These are phyloP conservation scores for Spizellomyces punctatus DNA, from an alignment of 192 early-diverging fungal genomes.

Conservation along the genomic window DNA sequence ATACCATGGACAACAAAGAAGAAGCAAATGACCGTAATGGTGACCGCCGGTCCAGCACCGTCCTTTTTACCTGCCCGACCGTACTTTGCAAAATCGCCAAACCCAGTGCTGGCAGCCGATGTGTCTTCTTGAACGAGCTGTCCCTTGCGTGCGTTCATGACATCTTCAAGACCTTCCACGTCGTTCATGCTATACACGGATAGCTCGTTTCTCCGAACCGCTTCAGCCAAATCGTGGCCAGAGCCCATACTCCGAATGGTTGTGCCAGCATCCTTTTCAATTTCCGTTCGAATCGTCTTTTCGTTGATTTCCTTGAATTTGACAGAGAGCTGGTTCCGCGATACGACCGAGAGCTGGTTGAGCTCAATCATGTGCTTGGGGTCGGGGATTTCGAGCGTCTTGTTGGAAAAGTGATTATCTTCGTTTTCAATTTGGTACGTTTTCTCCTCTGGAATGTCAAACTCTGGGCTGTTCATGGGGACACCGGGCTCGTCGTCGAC, in stretches of 20 bases:
- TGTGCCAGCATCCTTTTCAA: slow-evolving; percentile 55
- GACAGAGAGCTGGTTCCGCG: slow-evolving; percentile 46
- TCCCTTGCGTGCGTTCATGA: slow-evolving; percentile 45
- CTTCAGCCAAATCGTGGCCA: slow-evolving; percentile 54
- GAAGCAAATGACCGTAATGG: slow-evolving; percentile 48
- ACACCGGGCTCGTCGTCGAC: slow-evolving; percentile 39
- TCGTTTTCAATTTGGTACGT: slow-evolving; percentile 23
- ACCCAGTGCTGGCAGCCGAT: slow-evolving; percentile 32
- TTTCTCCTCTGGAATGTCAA: slow-evolving; percentile 25
- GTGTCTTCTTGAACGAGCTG: slow-evolving; percentile 40
- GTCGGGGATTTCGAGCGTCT: background rate
- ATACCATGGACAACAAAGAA: slow-evolving; percentile 66
- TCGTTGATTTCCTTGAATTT: slow-evolving; percentile 59
- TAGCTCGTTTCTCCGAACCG: slow-evolving; percentile 61
- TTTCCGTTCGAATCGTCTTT: slow-evolving; percentile 58
- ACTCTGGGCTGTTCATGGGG: slow-evolving; percentile 26
- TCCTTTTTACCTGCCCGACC: slow-evolving; percentile 8
- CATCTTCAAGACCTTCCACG: slow-evolving; percentile 29
- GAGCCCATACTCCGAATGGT: slow-evolving; percentile 53
- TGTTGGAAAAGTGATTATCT: background rate
- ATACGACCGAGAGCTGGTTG: slow-evolving; percentile 49
- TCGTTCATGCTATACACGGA: slow-evolving; percentile 56
- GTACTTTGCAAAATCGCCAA: slow-evolving; percentile 42
- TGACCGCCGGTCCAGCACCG: slow-evolving; percentile 38
- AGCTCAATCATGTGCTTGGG: slow-evolving; percentile 50